Base-by-base conservation (phyloP, 805 yeast species). In the Ogataea chonburiensis region DNA sequence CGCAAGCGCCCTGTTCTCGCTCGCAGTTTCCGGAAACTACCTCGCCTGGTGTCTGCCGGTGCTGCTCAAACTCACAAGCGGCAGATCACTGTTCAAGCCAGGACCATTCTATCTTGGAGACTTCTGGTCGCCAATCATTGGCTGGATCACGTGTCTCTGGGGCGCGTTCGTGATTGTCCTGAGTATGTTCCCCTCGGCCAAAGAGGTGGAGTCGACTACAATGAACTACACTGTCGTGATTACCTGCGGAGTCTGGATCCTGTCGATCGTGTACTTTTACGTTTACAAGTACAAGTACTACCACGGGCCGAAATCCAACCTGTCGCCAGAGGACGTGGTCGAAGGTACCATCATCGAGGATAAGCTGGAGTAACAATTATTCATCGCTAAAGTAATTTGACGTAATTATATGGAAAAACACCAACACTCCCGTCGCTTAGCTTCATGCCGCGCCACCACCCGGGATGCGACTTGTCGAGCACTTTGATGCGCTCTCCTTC, bases 151-250 rank as follows among this genome's bases (percentile, higher is more conserved):
- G 0, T 67, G 67, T 8, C 32, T 61, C 5, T 83, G 77, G 68
- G 70, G 75, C 34, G 43, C 52, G 0, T 82, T 70, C 47, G 70
- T 73, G 40, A 74, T 81, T 21, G 60, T 77, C 15, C 58, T 81
- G 58, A 65, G 72, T 24, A 76, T 77, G 80, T 74, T 81, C 64
- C 91, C 93, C 19, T 61, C 70, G 13, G 37, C 51, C 4, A 57
- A 52, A 19, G 44, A 51, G 15, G 75, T 71, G 5, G 58, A 61
- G 19, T 65, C 64, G 38, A 58, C 60, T 0, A 60, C 74, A 14
- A 81, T 82, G 91, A 82, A 82, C 60, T 82, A 82, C 56, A 77
- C 86, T 0, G 71, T 71, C 45, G 84, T 76, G 2, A 77, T 81
- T 40, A 79, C 76, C 17, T 71, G 74, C 19, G 80, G 80, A 6